These are phyloP conservation scores for Pestalotiopsis fici DNA, from an alignment of 2,329 filamentous ascomycete species.

Conservation along the genomic window DNA sequence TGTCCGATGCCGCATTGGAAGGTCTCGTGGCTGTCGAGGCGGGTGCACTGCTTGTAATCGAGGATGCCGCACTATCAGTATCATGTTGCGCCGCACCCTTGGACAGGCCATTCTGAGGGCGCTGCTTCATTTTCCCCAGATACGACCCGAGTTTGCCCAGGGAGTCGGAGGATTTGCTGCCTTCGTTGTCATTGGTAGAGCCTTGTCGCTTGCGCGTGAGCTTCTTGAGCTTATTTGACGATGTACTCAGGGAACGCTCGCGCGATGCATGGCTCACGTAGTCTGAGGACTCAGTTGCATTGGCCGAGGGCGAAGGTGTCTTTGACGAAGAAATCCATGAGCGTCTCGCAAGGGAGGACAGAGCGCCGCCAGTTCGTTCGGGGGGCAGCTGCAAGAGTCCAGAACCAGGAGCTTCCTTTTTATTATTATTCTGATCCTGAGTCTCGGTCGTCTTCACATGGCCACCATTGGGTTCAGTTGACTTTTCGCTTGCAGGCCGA, in stretches of 20 bases:
- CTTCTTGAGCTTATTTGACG: slow-evolving; percentile 31
- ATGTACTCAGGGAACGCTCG: slow-evolving; percentile 28
- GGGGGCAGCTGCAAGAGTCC: slow-evolving; percentile 27
- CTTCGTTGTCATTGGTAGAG: slow-evolving; percentile 28
- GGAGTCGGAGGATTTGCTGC: slow-evolving; percentile 35
- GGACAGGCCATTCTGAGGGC: slow-evolving; percentile 41
- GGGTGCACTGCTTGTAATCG: slow-evolving; percentile 44
- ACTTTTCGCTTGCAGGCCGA: slow-evolving; percentile 28
- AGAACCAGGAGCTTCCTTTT: slow-evolving; percentile 3
- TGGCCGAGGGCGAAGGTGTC: slow-evolving; percentile 45
- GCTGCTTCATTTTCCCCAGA: slow-evolving; percentile 53
- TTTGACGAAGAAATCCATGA: slow-evolving; percentile 53
- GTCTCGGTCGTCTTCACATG: slow-evolving; percentile 1
- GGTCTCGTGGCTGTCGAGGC: slow-evolving; percentile 37
- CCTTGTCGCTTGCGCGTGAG: slow-evolving; percentile 29
- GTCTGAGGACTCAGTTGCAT: slow-evolving; percentile 22
- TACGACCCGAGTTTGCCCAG: slow-evolving; percentile 37
- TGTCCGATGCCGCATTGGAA: slow-evolving; percentile 30
- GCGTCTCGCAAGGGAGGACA: slow-evolving; percentile 51
- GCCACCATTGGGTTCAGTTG: slow-evolving; percentile 14
- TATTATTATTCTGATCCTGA: slow-evolving; percentile 7
- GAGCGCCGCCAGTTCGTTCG: slow-evolving; percentile 43
- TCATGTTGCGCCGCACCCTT: slow-evolving; percentile 32
- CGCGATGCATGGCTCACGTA: slow-evolving; percentile 22
- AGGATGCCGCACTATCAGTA: slow-evolving; percentile 45